phyloP scores from a whole-genome alignment of 371 early-diverging fungal species.

The Mucor mucedo region DNA sequence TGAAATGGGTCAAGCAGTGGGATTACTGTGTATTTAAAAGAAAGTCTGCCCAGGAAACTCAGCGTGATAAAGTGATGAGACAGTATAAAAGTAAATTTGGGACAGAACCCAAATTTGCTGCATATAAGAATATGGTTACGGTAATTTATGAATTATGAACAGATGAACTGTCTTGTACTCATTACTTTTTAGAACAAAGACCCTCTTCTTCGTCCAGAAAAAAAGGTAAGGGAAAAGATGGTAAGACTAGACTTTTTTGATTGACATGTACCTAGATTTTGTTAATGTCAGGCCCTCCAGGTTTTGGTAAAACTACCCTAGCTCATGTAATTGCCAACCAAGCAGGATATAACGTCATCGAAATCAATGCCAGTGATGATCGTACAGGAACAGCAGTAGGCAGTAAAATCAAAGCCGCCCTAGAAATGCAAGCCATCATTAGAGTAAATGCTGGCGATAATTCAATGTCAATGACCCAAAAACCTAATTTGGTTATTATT shows the following conservation, averaged over 20 bases:
- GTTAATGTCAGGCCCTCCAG: slow-evolving; percentile 96
- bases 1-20: slow-evolving; percentile 96
- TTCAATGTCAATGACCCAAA: slow-evolving; percentile 43
- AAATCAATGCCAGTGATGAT: slow-evolving; percentile 99
- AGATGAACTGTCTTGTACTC: not conserved
- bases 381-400: slow-evolving; percentile 81
- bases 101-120: slow-evolving; percentile 9
- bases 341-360: slow-evolving; percentile 91
- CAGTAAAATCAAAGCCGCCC: slow-evolving; percentile 74
- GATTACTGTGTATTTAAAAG: slow-evolving; percentile 91
- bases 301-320: slow-evolving; percentile 98
- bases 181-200: slow-evolving; percentile 42
- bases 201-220: slow-evolving; percentile 65
- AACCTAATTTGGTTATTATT: slow-evolving; percentile 88
- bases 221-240: slow-evolving; percentile 50
- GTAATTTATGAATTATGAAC: not conserved
- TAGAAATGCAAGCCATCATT: slow-evolving; percentile 79
- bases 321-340: slow-evolving; percentile 94
- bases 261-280: slow-evolving; percentile 62
- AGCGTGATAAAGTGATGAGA: slow-evolving; percentile 39
- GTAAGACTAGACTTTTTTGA: not conserved
- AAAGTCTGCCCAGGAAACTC: slow-evolving; percentile 27
- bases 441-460: slow-evolving; percentile 17
- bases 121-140: slow-evolving; percentile 5
- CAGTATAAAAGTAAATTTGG: slow-evolving; percentile 38